These are phyloP conservation scores for Vitis vinifera DNA, from an alignment of 164 flowering plant genomes.

Conservation along the genomic window DNA sequence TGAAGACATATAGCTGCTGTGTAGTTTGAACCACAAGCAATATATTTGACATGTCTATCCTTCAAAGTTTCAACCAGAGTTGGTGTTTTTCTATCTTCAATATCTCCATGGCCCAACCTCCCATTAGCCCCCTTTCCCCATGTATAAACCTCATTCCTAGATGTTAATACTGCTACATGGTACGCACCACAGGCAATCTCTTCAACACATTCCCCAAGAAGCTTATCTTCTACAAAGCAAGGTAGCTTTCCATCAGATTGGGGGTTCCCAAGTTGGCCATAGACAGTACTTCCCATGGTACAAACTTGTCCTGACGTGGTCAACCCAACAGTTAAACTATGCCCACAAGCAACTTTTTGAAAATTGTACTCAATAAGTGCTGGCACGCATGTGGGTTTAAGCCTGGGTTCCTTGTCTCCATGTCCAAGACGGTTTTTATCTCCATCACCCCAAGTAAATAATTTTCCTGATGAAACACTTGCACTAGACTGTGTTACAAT, in stretches of 20 bases:
- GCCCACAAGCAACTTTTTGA: conserved; percentile 82
- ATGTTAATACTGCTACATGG: conserved; percentile 70
- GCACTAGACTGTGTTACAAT: conserved; percentile 75
- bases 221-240: conserved; percentile 68
- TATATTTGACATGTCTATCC: conserved; percentile 74
- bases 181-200: conserved; percentile 81
- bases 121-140: conserved; percentile 94
- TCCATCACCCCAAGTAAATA: conserved; percentile 94
- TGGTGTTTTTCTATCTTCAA: conserved; percentile 68
- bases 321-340: conserved; percentile 74
- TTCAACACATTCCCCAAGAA: conserved; percentile 60
- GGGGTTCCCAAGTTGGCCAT: conserved; percentile 86
- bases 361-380: conserved; percentile 72
- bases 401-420: conserved; percentile 76
- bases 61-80: conserved; percentile 71
- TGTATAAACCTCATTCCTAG: conserved; percentile 74
- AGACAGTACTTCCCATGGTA: conserved; percentile 81
- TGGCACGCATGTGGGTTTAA: conserved; percentile 78
- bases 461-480: conserved; percentile 65
- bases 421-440: conserved; percentile 90
- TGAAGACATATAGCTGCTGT: conserved; percentile 74
- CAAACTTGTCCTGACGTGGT: conserved; percentile 74
- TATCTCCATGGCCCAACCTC: conserved; percentile 81
- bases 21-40: conserved; percentile 76
- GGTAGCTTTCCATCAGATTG: conserved; percentile 74